These are phyloP conservation scores for Excoecaria cochinchinensis DNA, from an alignment of 345 rosid species.

Conservation along the genomic window DNA sequence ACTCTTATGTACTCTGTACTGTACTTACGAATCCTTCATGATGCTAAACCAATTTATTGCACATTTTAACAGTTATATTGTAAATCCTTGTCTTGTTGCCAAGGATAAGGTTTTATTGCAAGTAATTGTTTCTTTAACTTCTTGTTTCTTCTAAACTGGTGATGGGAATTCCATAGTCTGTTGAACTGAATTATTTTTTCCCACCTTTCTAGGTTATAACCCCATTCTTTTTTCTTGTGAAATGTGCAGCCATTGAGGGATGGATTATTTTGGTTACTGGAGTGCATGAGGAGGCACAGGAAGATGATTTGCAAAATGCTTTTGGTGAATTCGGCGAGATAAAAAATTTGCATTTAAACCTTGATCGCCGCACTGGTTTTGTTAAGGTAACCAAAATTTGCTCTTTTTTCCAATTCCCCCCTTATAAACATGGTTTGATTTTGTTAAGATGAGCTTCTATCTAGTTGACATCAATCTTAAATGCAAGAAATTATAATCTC, in stretches of 20 bases:
- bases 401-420: background rate
- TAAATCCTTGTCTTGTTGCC: background rate
- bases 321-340: conserved; percentile 84
- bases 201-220: background rate
- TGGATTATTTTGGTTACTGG: conserved; percentile 78
- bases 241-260: conserved; percentile 71
- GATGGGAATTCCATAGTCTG: background rate
- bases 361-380: conserved; percentile 80
- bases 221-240: background rate
- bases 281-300: conserved; percentile 80
- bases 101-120: background rate
- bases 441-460: background rate
- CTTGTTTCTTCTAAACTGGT: background rate
- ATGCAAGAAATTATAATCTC: background rate
- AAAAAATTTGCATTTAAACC: conserved; percentile 68
- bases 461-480: background rate
- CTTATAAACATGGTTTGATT: background rate
- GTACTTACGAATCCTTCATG: background rate
- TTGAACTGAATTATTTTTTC: background rate
- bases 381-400: conserved; percentile 53
- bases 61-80: background rate
- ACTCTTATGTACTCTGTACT: background rate
- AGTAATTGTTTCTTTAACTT: background rate
- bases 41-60: background rate
- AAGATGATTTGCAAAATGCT: conserved; percentile 62